A percentile compares a stretch with the other conserved stretches of the same genome.
These are phyloP conservation scores for Parasarocladium wereldwijsianum DNA, from an alignment of 2,329 filamentous ascomycete species.

Conservation along the genomic window DNA sequence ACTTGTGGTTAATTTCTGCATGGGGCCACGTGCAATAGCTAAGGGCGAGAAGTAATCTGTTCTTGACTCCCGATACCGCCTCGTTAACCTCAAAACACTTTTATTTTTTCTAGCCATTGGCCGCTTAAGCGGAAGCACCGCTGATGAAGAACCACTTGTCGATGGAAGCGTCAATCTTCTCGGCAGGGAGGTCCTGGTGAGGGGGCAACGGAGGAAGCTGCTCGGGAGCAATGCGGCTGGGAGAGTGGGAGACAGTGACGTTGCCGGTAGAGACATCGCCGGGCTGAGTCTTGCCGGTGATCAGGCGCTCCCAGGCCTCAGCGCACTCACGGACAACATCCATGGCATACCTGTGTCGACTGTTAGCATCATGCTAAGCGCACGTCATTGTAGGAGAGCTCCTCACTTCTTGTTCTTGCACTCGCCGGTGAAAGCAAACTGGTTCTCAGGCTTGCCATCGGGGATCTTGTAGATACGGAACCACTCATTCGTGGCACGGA, in stretches of 20 bases:
- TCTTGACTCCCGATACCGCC: no score
- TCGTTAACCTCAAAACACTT: slow-evolving; percentile 1
- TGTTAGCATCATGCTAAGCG: slow-evolving; percentile 5
- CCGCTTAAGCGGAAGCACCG: slow-evolving; percentile 65
- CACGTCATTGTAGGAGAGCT: not conserved
- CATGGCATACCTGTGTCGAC: slow-evolving; percentile 60
- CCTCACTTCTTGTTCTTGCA: slow-evolving; percentile 97
- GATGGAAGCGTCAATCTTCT: slow-evolving; percentile 87
- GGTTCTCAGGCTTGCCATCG: slow-evolving; percentile 99
- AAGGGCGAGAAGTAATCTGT: no score
- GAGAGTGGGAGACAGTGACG: slow-evolving; percentile 58
- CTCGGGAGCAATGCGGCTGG: slow-evolving; percentile 52
- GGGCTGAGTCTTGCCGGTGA: slow-evolving; percentile 72
- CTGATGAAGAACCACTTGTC: slow-evolving; percentile 99
- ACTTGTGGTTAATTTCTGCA: no score
- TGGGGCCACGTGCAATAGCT: no score
- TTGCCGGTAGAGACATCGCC: slow-evolving; percentile 75
- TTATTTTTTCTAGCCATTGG: no score
- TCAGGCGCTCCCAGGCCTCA: slow-evolving; percentile 93
- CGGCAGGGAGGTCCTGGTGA: slow-evolving; percentile 67
- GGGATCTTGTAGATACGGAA: slow-evolving; percentile 99
- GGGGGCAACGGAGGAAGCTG: slow-evolving; percentile 64
- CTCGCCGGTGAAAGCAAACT: slow-evolving; percentile 99
- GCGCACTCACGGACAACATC: slow-evolving; percentile 92
- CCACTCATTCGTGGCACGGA: slow-evolving; percentile 98